Conservation (phyloP, 805 yeast species). For the Nakazawaea sp. region DNA sequence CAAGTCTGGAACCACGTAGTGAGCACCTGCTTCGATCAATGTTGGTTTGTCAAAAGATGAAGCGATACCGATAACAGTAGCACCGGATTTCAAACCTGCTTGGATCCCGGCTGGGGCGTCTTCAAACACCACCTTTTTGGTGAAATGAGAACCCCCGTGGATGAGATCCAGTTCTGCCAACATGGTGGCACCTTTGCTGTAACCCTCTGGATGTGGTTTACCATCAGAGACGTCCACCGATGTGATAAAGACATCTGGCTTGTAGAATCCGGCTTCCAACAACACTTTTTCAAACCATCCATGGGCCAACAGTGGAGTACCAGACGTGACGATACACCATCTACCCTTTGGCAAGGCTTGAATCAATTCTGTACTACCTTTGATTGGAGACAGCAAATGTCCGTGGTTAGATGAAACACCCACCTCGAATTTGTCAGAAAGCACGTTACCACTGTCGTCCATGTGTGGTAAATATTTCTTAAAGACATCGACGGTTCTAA, state of each 20-base stretch:
- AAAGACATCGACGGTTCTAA: slow-evolving; percentile 75
- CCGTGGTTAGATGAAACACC: slow-evolving; percentile 69
- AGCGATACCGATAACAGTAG: slow-evolving; percentile 76
- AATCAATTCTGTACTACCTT: slow-evolving; percentile 66
- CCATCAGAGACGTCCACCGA: slow-evolving; percentile 77
- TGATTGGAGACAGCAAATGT: slow-evolving; percentile 64
- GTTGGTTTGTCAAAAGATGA: slow-evolving; percentile 67
- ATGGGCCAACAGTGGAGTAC: slow-evolving; percentile 69
- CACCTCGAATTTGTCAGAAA: slow-evolving; percentile 46
- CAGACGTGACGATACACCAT: slow-evolving; percentile 89
- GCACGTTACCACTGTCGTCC: slow-evolving; percentile 58
- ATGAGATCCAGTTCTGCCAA: slow-evolving; percentile 25
- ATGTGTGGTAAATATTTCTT: slow-evolving; percentile 69
- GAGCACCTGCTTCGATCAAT: slow-evolving; percentile 73
- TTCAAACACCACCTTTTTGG: slow-evolving; percentile 63
- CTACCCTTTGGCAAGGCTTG: slow-evolving; percentile 47
- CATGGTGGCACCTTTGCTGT: slow-evolving; percentile 48
- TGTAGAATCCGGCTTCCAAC: slow-evolving; percentile 32
- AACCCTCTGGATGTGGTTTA: slow-evolving; percentile 85
- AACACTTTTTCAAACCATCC: slow-evolving; percentile 69
- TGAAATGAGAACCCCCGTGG: slow-evolving; percentile 18
- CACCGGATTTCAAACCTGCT: slow-evolving; percentile 82
- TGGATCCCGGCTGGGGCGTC: slow-evolving; percentile 86
- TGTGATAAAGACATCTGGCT: slow-evolving; percentile 74
- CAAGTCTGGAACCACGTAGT: slow-evolving; percentile 72